Evolutionary conservation across 192 early-diverging fungal genomes (phyloP), one percentile per base, ranked within the genome.

Genomic region (Rhizophagus clarus): DNA sequence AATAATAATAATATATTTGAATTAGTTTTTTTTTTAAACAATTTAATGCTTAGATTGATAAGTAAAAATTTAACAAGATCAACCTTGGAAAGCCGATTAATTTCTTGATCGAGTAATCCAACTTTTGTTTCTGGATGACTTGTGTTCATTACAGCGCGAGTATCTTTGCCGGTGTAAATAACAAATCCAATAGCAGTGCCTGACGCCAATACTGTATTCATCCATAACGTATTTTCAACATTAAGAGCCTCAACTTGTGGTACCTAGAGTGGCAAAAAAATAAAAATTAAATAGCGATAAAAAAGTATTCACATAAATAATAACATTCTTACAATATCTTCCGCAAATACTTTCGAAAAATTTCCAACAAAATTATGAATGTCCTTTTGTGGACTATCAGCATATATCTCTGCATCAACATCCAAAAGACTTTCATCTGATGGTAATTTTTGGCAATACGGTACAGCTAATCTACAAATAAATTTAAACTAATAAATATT

Each of bases 91-190:
- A 98, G 89, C 20, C 90, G 88, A 87, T 98, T 98, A 77, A 98
- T 93, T 80, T 98, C 96, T 4, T 86, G 77, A 84, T 98, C 97
- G 56, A 98, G 88, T 26, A 94, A 88, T 0, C 97, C 97, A 31
- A 96, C 91, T 84, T 98, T 98, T 29, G 94, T 96, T 79, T 92
- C 90, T 22, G 96, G 94, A 62, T 95, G 92, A 69, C 91, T 96
- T 7, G 97, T 98, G 82, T 98, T 98, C 94, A 97, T 96, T 15
- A 97, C 96, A 22, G 97, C 96, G 11, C 96, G 90, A 11, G 97
- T 98, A 77, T 98, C 96, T 61, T 88, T 87, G 10, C 97, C 97
- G 2, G 97, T 98, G 81, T 97, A 98, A 24, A 97, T 80, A 0
- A 97, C 92, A 79, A 95, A 91, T 20, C 94, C 95, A 66, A 96